phyloP scores from a whole-genome alignment of 345 rosid species.

The Corchorus olitorius region DNA sequence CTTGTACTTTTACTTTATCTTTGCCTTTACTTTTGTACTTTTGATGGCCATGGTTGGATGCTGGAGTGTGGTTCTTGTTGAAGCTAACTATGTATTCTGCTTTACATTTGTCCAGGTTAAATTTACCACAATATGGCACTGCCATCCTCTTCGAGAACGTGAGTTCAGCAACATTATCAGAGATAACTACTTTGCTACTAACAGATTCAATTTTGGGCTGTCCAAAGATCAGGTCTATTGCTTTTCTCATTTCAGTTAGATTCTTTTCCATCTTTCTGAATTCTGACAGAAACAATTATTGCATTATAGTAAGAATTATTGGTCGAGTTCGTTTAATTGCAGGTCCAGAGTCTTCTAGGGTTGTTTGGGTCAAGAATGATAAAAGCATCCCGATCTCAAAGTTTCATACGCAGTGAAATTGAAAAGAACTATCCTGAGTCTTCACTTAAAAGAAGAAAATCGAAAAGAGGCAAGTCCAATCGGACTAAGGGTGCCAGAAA shows the following conservation, averaged over 20 bases:
- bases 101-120: constrained; percentile 21
- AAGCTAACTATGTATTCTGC: neutral
- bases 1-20: neutral
- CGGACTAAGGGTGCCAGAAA: constrained; percentile 2
- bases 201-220: constrained; percentile 18
- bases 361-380: constrained; percentile 33
- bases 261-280: neutral
- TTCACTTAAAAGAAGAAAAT: neutral
- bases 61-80: neutral
- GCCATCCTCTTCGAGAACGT: constrained; percentile 16
- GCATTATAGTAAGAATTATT: neutral
- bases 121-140: constrained; percentile 19
- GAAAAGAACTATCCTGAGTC: neutral
- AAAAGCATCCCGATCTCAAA: neutral
- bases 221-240: constrained; percentile 24
- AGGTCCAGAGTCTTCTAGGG: constrained; percentile 33
- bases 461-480: neutral
- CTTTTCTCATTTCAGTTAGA: neutral
- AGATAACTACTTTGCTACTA: constrained; percentile 9
- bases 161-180: constrained; percentile 20
- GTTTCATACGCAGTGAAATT: neutral
- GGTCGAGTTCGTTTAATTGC: constrained; percentile 11
- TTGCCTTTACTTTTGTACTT: neutral
- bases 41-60: neutral
- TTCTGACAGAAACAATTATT: neutral